Conservation (phyloP, 2,329 filamentous ascomycete genomes). For the Hypoxylon sp. region DNA sequence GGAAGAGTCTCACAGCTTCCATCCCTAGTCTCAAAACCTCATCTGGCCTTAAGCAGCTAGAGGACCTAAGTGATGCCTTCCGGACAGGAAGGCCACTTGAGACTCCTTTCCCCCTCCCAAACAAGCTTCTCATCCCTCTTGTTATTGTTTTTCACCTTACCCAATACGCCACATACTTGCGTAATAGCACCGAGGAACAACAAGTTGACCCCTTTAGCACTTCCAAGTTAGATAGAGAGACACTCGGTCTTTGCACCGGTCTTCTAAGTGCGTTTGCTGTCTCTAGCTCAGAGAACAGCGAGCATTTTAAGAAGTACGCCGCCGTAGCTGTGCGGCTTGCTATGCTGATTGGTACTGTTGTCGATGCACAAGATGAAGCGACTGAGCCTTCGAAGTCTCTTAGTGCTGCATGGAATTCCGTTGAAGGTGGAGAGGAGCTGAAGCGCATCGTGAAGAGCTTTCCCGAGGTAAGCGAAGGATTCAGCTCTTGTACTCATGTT, state of each 20-base stretch:
- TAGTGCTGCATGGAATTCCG: constrained; percentile 50
- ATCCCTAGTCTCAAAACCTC: constrained; percentile 32
- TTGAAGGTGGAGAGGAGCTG: constrained; percentile 40
- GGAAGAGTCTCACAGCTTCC: constrained; percentile 29
- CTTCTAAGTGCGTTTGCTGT: constrained; percentile 58
- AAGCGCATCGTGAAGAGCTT: constrained; percentile 30
- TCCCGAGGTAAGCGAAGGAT: constrained; percentile 32
- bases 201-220: constrained; percentile 17
- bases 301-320: constrained; percentile 56
- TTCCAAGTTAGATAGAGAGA: constrained; percentile 43
- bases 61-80: constrained; percentile 35
- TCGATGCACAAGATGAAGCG: constrained; percentile 55
- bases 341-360: constrained; percentile 57
- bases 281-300: constrained; percentile 50
- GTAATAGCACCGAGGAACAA: constrained; percentile 23
- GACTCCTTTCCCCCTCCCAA: constrained; percentile 36
- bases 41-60: constrained; percentile 30
- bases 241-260: constrained; percentile 59
- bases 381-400: constrained; percentile 41
- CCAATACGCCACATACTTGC: constrained; percentile 35
- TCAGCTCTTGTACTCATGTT: not conserved
- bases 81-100: constrained; percentile 35
- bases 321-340: constrained; percentile 58
- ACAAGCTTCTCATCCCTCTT: constrained; percentile 56
- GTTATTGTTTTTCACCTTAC: constrained; percentile 57